Base-by-base conservation (phyloP, 306 rosid species). In the Echinosophora koreensis region DNA sequence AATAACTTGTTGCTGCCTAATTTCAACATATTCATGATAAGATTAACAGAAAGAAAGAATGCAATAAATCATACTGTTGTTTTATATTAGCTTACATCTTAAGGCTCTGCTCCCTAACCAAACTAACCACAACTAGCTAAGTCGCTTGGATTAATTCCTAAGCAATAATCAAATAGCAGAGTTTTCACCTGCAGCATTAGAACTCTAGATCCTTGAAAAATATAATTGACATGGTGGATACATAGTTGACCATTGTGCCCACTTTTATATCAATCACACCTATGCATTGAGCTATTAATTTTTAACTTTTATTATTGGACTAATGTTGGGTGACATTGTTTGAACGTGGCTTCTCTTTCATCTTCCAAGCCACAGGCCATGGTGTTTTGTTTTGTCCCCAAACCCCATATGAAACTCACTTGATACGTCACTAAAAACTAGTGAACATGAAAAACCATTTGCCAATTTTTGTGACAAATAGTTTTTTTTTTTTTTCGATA, bases 381-480 rank as follows among this genome's bases (percentile, higher is more conserved):
- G 11, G 41, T 42, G 41, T 37, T 37, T 5, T 37, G 41, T 39
- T 66, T 16, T 49, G 59, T 69, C 72, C 56, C 55, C 51, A 71
- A 71, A 32, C 22, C 61, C 15, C 62, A 35, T 32, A 56, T 77
- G 16, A 80, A 63, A 75, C 73, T 71, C 73, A 76, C 67, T 71
- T 70, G 74, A 75, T 28, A 16, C 8, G 54, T 76, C 83, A 66
- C 67, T 83, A 71, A 56, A 68, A 72, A 68, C 51, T 46, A 58
- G 69, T 70, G 76, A 77, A 75, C 69, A 58, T 77, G 77, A 79
- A 70, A 42, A 68, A 51, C 81, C 76, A 69, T 82, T 69, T 39
- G 18, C 74, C 84, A 41, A 73, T 60, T 77, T 46, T 2, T 57
- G 62, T 79, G 86, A 71, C 88, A 76, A 76, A 78, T 64, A 49